Base-by-base conservation (phyloP, 257 asterid genomes). In the Cynanchum wilfordii region DNA sequence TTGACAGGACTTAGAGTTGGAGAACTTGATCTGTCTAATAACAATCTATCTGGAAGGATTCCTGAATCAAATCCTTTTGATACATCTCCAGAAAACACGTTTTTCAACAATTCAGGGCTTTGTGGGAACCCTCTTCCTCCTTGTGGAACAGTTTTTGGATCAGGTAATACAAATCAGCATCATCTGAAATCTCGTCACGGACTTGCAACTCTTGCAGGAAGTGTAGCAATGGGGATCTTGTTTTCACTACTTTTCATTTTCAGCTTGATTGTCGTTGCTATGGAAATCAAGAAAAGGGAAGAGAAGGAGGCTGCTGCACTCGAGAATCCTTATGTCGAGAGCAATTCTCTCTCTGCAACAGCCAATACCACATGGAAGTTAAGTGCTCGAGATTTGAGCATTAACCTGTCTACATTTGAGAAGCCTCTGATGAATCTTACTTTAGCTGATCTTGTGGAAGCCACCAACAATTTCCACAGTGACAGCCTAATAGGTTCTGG, bases 381-480 rank as follows among this genome's bases (percentile, higher is more conserved):
- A 10, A 88, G 93, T 66, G 92, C 92, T 3, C 85, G 87, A 0
- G 98, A 93, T 3, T 76, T 84, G 79, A 88, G 94, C 88, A 93
- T 91, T 27, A 91, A 83, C 71, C 87, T 93, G 0, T 70, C 98
- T 0, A 82, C 97, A 1, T 93, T 93, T 45, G 98, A 93, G 71
- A 91, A 88, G 92, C 97, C 96, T 11, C 81, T 93, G 11, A 75
- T 82, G 79, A 93, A 88, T 79, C 96, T 93, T 42, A 93, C 98
- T 1, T 91, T 91, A 63, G 97, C 96, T 0, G 97, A 93, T 75
- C 97, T 93, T 73, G 85, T 93, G 0, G 96, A 89, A 72, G 96
- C 98, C 75, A 93, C 98, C 1, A 86, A 88, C 30, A 91, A 96
- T 45, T 93, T 93, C 80, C 94, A 89, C 66, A 80, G 75, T 17